Evolutionary conservation across 768 basidiomycete genomes (phyloP), one percentile per base, ranked within the genome.

Genomic region (Paxillus ammoniavirescens): DNA sequence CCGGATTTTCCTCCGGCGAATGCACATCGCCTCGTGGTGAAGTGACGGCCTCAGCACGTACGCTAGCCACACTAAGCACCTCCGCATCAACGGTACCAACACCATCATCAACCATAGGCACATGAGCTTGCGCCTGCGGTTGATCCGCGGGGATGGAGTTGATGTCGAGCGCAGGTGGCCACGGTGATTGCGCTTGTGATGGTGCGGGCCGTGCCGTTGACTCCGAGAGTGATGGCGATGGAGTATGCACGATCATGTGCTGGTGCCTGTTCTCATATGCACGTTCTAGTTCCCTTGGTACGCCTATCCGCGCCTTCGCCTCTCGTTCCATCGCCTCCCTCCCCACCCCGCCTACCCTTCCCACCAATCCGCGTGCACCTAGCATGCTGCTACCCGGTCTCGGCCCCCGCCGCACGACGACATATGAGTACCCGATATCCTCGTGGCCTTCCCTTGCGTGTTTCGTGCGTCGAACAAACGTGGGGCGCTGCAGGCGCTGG

Each of bases 401-500:
- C 28, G 73, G 58, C 3, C 95, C 96, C 47, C 93, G 80, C 31
- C 84, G 85, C 51, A 99, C 79, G 30, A 93, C 89, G 45, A 97
- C 81, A 66, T 99, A 99, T 15, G 92, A 91, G 67, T 94, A 98
- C 33, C 82, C 83, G 35, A 85, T 80, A 60, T 96, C 89, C 69
- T 96, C 93, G 57, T 95, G 90, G 2, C 93, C 93, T 31, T 81
- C 70, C 23, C 80, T 82, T 21, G 89, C 86, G 68, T 96, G 92
- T 67, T 97, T 98, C 17, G 94, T 98, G 54, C 75, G 79, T 28
- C 93, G 86, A 37, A 94, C 78, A 70, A 97, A 97, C 9, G 77
- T 73, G 9, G 96, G 94, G 21, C 91, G 82, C 65, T 95, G 91
- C 40, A 96, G 72, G 46, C 93, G 84, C 65, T 98, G 96, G 8